Base-by-base conservation (phyloP, 495 filamentous ascomycete species). In the Sporormia fimetaria region DNA sequence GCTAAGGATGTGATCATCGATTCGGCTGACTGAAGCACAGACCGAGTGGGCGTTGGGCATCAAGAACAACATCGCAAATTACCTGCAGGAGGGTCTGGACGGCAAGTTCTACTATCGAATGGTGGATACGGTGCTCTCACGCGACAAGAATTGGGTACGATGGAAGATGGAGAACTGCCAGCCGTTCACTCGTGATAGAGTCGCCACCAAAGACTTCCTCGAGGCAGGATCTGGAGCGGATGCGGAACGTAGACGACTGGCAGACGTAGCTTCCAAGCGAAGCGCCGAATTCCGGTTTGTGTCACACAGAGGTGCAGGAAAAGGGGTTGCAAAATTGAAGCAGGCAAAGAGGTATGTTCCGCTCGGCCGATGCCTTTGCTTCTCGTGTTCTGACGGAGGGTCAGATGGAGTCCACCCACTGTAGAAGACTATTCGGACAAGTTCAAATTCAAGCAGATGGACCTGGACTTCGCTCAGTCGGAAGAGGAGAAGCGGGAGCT, bases 141-240 rank as follows among this genome's bases (percentile, higher is more conserved):
- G 90, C 42, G 90, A 99, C 62, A 94, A 94, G 61, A 93, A 94
- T 52, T 99, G 90, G 90, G 86, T 87, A 28, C 80, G 83, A 33
- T 99, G 90, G 90, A 99, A 99, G 61, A 75, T 85, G 6, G 90
- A 96, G 60, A 79, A 74, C 35, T 96, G 90, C 59, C 86, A 83
- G 21, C 69, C 76, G 15, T 94, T 99, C 55, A 78, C 87, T 46
- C 70, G 74, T 27, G 71, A 80, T 11, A 66, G 83, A 4, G 60
- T 94, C 22, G 68, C 76, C 3, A 67, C 78, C 15, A 59, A 65
- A 16, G 73, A 81, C 21, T 83, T 83, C 55, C 56, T 72, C 35
- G 69, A 73, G 30, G 78, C 83, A 16, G 80, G 79, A 51, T 62
- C 66, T 18, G 62, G 73, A 34, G 79, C 78, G 4, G n/a, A n/a